phyloP scores from a whole-genome alignment of 2,329 filamentous ascomycete genomes.

The Tricladium varicosporioides region DNA sequence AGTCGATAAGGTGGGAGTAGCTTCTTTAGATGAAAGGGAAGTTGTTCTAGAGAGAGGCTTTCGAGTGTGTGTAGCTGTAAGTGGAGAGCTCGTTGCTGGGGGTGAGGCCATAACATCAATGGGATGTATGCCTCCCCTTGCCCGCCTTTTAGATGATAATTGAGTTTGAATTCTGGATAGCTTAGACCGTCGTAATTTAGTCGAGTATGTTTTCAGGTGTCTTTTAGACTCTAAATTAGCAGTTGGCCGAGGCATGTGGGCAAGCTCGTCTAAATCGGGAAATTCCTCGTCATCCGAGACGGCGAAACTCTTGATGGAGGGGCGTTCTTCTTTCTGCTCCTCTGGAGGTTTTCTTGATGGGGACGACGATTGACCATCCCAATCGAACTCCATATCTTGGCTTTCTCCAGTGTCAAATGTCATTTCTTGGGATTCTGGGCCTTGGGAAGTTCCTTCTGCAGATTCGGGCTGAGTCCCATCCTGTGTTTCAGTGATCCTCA shows the following conservation, averaged over 20 bases:
- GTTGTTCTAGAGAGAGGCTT: slow-evolving; percentile 13
- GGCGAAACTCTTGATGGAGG: neutral
- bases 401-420: slow-evolving; percentile 24
- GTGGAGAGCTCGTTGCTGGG: slow-evolving; percentile 38
- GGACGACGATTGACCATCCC: slow-evolving; percentile 17
- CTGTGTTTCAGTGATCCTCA: slow-evolving; percentile 28
- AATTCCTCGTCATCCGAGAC: slow-evolving; percentile 29
- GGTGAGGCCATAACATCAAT: slow-evolving; percentile 42
- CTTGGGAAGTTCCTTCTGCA: slow-evolving; percentile 9
- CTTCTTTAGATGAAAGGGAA: slow-evolving; percentile 21
- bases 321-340: slow-evolving; percentile 3
- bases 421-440: slow-evolving; percentile 24
- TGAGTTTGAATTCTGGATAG: slow-evolving; percentile 24
- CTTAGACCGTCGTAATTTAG: slow-evolving; percentile 27
- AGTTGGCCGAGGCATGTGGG: slow-evolving; percentile 8
- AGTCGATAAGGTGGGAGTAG: slow-evolving; percentile 7
- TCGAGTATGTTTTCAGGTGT: slow-evolving; percentile 22
- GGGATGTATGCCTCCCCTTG: slow-evolving; percentile 18
- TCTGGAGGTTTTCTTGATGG: neutral
- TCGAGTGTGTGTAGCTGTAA: slow-evolving; percentile 8
- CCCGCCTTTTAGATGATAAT: neutral
- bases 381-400: slow-evolving; percentile 25
- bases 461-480: slow-evolving; percentile 15
- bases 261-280: slow-evolving; percentile 30
- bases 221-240: slow-evolving; percentile 1